Base-by-base conservation (phyloP, 2,329 filamentous ascomycete genomes). In the Lachnum nothofagi region DNA sequence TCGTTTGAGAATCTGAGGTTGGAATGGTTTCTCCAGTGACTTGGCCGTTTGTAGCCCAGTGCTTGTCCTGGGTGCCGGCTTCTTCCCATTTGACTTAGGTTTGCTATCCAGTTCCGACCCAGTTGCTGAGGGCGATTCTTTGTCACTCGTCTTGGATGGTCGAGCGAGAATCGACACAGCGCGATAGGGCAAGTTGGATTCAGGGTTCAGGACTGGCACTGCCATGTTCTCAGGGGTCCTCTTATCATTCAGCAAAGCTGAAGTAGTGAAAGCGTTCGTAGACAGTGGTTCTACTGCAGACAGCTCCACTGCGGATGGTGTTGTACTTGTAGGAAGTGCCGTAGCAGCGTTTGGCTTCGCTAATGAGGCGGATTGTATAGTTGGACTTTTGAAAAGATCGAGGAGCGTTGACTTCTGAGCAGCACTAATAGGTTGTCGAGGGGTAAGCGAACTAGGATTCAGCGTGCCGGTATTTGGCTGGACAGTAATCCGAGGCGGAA, bases 1-100 rank as follows among this genome's bases (percentile, higher is more conserved):
- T 3, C 75, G 73, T 52, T 74, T 75, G 16, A 79, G 60, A 22
- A 78, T 78, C 46, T 77, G 73, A 7, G 75, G 75, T 49, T 77
- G 74, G 54, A 78, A 78, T 10, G 70, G 65, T 54, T 72, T 77
- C 10, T 65, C 59, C 7, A 50, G 41, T 23, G 68, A 63, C 24
- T 44, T 40, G 42, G 41, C 22, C 23, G 44, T 27, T 31, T 46
- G 10, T 29, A 35, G 20, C 27, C 24, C 39, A 24, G 38, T 38
- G 35, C 33, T 33, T 14, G 41, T 22, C 4, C 38, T 25, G 22
- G 34, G 29, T 14, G 20, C 23, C 19, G 38, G 19, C 25, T 53
- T 52, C 12, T 50, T 52, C n/a, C 44, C 42, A 22, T 46, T 49
- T 41, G 40, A 6, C 35, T 49, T 56, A 9, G 40, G 33, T 9